Conservation (phyloP, 805 yeast species). For the Candida xyloterini region DNA sequence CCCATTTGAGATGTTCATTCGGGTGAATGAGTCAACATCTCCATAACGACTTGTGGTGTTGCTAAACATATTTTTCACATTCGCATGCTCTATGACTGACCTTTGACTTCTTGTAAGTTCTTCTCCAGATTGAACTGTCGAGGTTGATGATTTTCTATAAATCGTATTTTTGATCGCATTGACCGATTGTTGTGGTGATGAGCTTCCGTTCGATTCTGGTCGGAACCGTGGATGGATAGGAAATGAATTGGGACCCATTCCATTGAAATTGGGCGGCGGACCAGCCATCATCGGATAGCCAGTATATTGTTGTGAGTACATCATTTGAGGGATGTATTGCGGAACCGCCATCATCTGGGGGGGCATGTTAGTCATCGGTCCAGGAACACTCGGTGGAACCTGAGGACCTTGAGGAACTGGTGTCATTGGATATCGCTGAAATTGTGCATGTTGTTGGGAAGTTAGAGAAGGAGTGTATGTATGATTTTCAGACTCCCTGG, state of each 20-base stretch:
- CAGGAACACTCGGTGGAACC: neutral
- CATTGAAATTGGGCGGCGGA: conserved; percentile 6
- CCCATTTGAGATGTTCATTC: conserved; percentile 17
- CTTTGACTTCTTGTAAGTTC: conserved; percentile 18
- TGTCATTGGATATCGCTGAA: conserved; percentile 6
- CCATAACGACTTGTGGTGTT: conserved; percentile 23
- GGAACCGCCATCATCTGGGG: conserved; percentile 7
- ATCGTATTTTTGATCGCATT: conserved; percentile 20
- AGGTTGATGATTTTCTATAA: conserved; percentile 21
- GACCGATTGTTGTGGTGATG: conserved; percentile 14
- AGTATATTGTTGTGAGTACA: conserved; percentile 6
- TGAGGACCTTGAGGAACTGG: neutral
- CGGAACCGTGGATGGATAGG: conserved; percentile 22
- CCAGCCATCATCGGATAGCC: conserved; percentile 13
- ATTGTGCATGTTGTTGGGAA: conserved; percentile 6
- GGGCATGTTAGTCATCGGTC: neutral
- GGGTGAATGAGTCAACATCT: conserved; percentile 19
- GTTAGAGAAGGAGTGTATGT: conserved; percentile 1
- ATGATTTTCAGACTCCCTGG: neutral
- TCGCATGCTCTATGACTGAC: conserved; percentile 20
- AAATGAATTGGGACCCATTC: conserved; percentile 3
- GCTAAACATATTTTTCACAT: conserved; percentile 20
- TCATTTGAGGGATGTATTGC: conserved; percentile 6
- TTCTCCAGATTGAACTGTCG: conserved; percentile 23
- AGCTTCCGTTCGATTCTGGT: conserved; percentile 9